Percentiles rank a stretch among this genome's conserved stretches.
phyloP scores from a whole-genome alignment of 495 filamentous ascomycete species.

The Bryoglossum gracile region DNA sequence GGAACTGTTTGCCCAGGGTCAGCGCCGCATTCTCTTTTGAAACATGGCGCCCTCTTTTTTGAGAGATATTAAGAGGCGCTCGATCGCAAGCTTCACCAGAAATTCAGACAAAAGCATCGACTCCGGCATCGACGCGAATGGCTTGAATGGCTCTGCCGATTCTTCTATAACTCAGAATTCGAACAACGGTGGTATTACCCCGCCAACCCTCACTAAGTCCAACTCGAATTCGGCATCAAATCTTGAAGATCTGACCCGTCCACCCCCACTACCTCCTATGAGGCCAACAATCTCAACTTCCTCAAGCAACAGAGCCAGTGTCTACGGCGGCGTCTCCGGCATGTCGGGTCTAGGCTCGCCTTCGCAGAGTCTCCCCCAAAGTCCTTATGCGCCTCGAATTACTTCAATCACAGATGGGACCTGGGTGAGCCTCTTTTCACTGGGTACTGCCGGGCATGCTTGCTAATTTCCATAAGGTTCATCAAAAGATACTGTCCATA shows the following conservation, averaged over 20 bases:
- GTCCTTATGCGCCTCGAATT: constrained; percentile 71
- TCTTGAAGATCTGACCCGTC: constrained; percentile 38
- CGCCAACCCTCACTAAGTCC: constrained; percentile 17
- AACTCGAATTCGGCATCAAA: constrained; percentile 45
- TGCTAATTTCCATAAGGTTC: constrained; percentile 47
- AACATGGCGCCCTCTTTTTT: constrained; percentile 55
- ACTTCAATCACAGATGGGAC: constrained; percentile 70
- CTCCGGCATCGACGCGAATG: constrained; percentile 42
- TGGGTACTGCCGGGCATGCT: too few relatives aligned
- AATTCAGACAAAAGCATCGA: constrained; percentile 45
- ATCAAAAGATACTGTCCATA: constrained; percentile 81
- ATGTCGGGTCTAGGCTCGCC: constrained; percentile 47
- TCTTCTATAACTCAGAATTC: constrained; percentile 62
- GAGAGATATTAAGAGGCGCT: constrained; percentile 68
- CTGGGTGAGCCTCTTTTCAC: constrained; percentile 50
- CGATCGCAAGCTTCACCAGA: constrained; percentile 58
- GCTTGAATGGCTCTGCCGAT: constrained; percentile 43
- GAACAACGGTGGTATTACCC: constrained; percentile 48
- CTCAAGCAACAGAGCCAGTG: constrained; percentile 42
- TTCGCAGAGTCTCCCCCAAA: constrained; percentile 49
- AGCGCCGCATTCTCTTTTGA: neutral
- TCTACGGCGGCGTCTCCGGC: constrained; percentile 49
- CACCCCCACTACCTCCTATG: constrained; percentile 37
- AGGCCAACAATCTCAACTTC: constrained; percentile 35
- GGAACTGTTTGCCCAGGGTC: constrained; percentile 1